Evolutionary conservation across 148 eudicot species (phyloP).

Genomic region (Rhododendron henanense): DNA sequence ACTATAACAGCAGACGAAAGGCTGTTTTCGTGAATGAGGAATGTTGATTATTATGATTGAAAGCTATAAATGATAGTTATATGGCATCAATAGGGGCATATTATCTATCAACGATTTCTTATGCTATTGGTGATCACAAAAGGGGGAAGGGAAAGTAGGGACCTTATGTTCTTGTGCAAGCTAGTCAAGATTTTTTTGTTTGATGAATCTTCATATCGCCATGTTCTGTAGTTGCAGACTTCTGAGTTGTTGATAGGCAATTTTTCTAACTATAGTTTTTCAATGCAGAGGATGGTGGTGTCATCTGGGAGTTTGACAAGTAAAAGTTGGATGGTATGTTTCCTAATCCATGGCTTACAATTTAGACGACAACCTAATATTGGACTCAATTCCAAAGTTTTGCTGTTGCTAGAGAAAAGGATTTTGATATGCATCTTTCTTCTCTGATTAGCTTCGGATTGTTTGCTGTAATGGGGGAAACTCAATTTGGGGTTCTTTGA

Average conservation of each 20-base stretch:
- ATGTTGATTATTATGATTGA: background rate
- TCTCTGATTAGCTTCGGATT: background rate
- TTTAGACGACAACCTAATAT: background rate
- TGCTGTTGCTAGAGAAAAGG: background rate
- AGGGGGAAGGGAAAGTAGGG: background rate
- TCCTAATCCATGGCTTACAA: background rate
- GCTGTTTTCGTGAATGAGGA: no score
- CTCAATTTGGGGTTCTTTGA: background rate
- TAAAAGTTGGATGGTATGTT: background rate
- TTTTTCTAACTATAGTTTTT: background rate
- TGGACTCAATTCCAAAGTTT: background rate
- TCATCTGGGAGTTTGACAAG: slow-evolving; percentile 10
- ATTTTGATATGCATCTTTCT: background rate
- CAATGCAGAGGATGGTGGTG: background rate
- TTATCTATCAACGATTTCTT: background rate
- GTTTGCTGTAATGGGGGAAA: background rate
- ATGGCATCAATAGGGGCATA: background rate
- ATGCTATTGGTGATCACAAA: background rate
- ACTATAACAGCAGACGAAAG: no score
- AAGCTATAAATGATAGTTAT: background rate
- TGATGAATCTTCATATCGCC: background rate
- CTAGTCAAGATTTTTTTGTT: background rate
- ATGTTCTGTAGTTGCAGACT: background rate
- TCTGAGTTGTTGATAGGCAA: background rate
- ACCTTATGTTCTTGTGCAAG: background rate